These are phyloP conservation scores for Clitocybe nebularis DNA, from an alignment of 1,284 basidiomycete species.

Conservation along the genomic window DNA sequence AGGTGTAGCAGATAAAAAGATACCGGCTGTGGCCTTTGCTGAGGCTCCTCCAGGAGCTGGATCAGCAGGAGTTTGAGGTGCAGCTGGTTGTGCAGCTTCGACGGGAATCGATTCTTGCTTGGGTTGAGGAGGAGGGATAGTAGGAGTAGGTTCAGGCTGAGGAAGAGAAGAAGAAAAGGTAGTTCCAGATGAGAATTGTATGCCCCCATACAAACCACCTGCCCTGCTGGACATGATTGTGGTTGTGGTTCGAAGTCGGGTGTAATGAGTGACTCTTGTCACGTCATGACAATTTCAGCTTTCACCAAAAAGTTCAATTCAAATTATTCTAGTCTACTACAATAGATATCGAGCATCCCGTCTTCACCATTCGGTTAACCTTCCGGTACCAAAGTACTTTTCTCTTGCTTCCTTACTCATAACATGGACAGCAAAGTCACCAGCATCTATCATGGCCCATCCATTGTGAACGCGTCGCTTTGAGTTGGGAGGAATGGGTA, in stretches of 20 bases:
- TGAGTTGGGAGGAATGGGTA: slow-evolving; percentile 57
- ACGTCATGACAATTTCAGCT: slow-evolving; percentile 17
- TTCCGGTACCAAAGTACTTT: slow-evolving; percentile 49
- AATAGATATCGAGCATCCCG: too few species aligned
- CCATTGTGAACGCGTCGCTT: slow-evolving; percentile 57
- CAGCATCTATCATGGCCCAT: slow-evolving; percentile 81
- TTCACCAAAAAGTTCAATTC: neutral
- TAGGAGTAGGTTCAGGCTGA: slow-evolving; percentile 16
- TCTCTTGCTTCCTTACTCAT: slow-evolving; percentile 58
- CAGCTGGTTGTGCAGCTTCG: slow-evolving; percentile 16
- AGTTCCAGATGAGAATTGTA: slow-evolving; percentile 68
- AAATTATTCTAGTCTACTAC: too few species aligned
- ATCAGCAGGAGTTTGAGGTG: slow-evolving; percentile 20
- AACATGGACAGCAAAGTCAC: slow-evolving; percentile 73
- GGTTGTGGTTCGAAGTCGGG: neutral
- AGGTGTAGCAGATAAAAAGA: slow-evolving; percentile 43
- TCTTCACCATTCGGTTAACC: slow-evolving; percentile 12
- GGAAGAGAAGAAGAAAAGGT: slow-evolving; percentile 38
- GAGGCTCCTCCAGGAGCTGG: slow-evolving; percentile 32
- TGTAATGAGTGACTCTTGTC: neutral
- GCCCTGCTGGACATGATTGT: slow-evolving; percentile 66
- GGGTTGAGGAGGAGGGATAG: slow-evolving; percentile 10
- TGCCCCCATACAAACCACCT: slow-evolving; percentile 77
- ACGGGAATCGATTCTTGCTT: slow-evolving; percentile 17
- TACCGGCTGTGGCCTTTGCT: slow-evolving; percentile 79